Base-by-base conservation (phyloP, 108 stramenopile species). In the Pseudonitzschia multistriata region DNA sequence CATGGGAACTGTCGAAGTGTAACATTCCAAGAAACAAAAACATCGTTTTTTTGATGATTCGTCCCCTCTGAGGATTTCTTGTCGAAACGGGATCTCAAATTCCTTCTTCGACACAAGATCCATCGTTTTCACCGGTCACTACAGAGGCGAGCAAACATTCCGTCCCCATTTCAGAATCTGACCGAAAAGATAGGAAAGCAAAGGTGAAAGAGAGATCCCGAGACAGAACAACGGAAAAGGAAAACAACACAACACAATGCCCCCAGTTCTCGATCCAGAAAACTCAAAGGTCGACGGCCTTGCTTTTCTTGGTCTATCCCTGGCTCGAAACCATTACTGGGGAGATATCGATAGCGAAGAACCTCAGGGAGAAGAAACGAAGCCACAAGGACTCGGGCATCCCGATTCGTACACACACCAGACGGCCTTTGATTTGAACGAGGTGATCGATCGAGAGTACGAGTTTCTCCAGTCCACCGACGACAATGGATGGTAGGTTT, bases 261-360 rank as follows among this genome's bases (percentile, higher is more conserved):
- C 92, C 50, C 93, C 93, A 30, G 89, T 91, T 33, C 76, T 94
- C 59, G 89, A 94, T 62, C 84, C 83, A 3, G 45, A 67, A 6
- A 74, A 85, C n/a, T 89, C 89, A 33, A 87, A 87, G 65, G 88
- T 91, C 22, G 90, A 94, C 57, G 93, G 93, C 24, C 79, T 94
- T 28, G 93, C 90, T 74, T 94, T 94, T 78, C 66, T 94, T 17
- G 93, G 93, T 28, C 80, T 94, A 5, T 90, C 88, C 21, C 76
- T 94, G 65, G 28, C 83, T 5, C 89, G 89, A 30, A 71, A 81
- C 34, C 80, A 80, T 13, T 52, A 25, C 25, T 19, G 24, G 22
- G 50, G 2, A 7, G 24, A 25, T 2, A 24, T n/a, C n/a, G 49
- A 49, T 17, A 74, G 78, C 0, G 50, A 53, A 0, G 57, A 53